Percentiles rank a stretch among this genome's conserved stretches.
These are phyloP conservation scores for Pezicula neosporulosa DNA, from an alignment of 2,329 filamentous ascomycete species.

Conservation along the genomic window DNA sequence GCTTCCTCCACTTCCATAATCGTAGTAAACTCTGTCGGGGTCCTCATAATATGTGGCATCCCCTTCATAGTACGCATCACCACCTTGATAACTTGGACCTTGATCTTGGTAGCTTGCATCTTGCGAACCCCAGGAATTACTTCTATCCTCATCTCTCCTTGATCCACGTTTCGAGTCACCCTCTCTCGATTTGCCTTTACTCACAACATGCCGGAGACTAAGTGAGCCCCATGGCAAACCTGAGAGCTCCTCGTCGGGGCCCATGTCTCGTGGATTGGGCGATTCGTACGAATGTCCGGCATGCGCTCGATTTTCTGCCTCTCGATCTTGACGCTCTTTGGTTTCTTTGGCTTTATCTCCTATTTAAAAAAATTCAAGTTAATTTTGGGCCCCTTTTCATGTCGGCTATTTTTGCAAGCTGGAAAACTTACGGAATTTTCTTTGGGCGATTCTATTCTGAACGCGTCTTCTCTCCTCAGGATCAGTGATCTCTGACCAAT, in stretches of 20 bases:
- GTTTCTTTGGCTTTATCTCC: slow-evolving; percentile 68
- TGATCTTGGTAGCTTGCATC: slow-evolving; percentile 10
- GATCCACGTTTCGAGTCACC: slow-evolving; percentile 37
- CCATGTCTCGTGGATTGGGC: slow-evolving; percentile 54
- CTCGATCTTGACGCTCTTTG: slow-evolving; percentile 62
- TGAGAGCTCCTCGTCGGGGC: slow-evolving; percentile 49
- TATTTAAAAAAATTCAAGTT: slow-evolving; percentile 27
- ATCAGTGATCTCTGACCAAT: slow-evolving; percentile 69
- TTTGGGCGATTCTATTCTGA: slow-evolving; percentile 72
- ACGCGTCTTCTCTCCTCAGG: slow-evolving; percentile 70
- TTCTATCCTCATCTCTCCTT: slow-evolving; percentile 17
- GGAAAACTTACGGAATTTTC: slow-evolving; percentile 65
- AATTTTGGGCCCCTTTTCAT: slow-evolving; percentile 3
- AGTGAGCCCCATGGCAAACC: slow-evolving; percentile 72
- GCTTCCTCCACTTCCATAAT: slow-evolving; percentile 25
- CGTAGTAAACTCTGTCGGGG: slow-evolving; percentile 22
- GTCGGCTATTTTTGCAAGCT: not conserved
- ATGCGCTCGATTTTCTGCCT: slow-evolving; percentile 58
- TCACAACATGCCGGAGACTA: slow-evolving; percentile 52
- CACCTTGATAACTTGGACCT: slow-evolving; percentile 16
- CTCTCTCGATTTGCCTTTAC: slow-evolving; percentile 40
- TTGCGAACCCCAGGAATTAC: slow-evolving; percentile 15
- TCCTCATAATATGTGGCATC: slow-evolving; percentile 21
- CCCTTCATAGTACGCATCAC: slow-evolving; percentile 22
- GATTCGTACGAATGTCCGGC: slow-evolving; percentile 63